Base-by-base conservation (phyloP, 73 alveolate species). In the Diophrys sp. region DNA sequence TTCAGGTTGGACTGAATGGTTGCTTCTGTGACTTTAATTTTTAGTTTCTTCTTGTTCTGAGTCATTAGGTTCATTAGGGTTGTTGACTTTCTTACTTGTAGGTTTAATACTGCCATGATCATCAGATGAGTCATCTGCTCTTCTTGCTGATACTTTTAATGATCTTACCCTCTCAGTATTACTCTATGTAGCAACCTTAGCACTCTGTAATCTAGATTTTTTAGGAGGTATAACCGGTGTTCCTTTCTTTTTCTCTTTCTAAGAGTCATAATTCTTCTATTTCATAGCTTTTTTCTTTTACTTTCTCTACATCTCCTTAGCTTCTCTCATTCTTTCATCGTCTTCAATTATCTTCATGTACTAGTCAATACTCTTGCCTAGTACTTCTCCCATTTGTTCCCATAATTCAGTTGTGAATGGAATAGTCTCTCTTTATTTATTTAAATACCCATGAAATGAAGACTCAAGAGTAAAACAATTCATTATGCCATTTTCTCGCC, bases 391-490 rank as follows among this genome's bases (percentile, higher is more conserved):
- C 84, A 82, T 82, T 18, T 82, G 32, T 25, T 1, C n/a, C 32
- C 78, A 34, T 26, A 29, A 54, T 34, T 74, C 79, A 18, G 90
- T 66, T 28, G 90, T 76, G 55, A 87, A 87, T 18, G 73, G 25
- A 82, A 67, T 25, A 44, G 81, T 73, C 14, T 73, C 81, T 33
- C 81, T 32, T 11, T 73, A 25, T n/a, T 33, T 27, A 33, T 73
- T 54, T 18, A 73, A 25, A 44, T 31, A 73, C 1, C 81, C 81
- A 26, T 73, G 83, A 29, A 74, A 72, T 18, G 93, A 86, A 70
- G 86, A 57, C 62, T 85, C 93, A 25, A 89, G 74, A 2, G 96
- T 89, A 32, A 73, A 81, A 34, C 89, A 66, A 54, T 70, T 80
- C 78, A 68, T 70, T 2, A 87, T 82, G 53, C 80, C 77, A 27